Base-by-base conservation (phyloP, 2,329 filamentous ascomycete species). In the Aspergillus sp. region DNA sequence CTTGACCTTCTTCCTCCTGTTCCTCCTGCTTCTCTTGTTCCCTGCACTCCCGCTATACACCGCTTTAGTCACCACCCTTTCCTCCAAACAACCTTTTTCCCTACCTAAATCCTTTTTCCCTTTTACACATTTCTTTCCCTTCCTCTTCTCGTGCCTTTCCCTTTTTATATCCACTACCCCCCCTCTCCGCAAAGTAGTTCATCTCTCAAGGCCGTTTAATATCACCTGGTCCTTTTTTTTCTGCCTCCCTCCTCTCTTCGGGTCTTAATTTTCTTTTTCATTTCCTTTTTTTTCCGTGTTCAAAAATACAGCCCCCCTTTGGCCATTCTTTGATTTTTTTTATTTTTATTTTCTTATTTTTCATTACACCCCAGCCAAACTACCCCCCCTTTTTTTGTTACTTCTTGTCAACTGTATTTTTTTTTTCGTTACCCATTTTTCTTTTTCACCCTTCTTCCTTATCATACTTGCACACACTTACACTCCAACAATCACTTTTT, bases 1-100 rank as follows among this genome's bases (percentile, higher is more conserved):
- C 41, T 23, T 45, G 41, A 36, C 12, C 41, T 23, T 23, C 23
- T 45, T 25, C 15, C 36, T 54, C 49, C 45, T 28, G 23, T 15
- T 51, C 19, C 51, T 38, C 48, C 28, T 36, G 32, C 10, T 36
- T 13, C 32, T 25, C 23, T 28, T 28, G 30, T 36, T 53, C 36
- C 41, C 52, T 48, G 30, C 55, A 52, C 51, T 51, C 36, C 61
- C 49, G 49, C 58, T 61, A 65, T 66, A 68, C 66, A 68, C 66
- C 65, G 66, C 66, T 67, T 62, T 62, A 67, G 53, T 63, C 63
- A 63, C 57, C 32, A 36, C 32, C 32, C 60, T 58, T 59, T 52
- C 47, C 55, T 58, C 41, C 54, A 54, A 45, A 52, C 50, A 54
- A 55, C 55, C 49, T 53, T 59, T 59, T 61, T 58, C 56, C 54